Evolutionary conservation across 2,329 filamentous ascomycete species (phyloP), one percentile per base, ranked within the genome.

Genomic region (Epichloe hybrida): DNA sequence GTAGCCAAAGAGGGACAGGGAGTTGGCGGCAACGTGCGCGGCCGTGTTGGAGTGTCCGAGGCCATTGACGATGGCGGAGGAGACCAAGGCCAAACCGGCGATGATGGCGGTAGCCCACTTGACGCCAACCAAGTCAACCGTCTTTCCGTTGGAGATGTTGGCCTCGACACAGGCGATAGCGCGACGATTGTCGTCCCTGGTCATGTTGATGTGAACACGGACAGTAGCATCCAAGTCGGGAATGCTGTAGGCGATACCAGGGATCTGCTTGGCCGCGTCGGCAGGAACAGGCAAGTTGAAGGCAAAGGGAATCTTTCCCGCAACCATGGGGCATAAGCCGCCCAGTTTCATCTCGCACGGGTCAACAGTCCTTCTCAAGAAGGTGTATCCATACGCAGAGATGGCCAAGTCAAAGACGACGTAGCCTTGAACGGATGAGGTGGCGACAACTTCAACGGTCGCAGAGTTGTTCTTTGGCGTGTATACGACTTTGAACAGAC

Each of bases 21-120:
- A 88, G 63, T 95, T 95, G 50, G 90, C 86, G 50, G 91, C 91
- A 56, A 97, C 87, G 68, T 97, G 91, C 48, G 91, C 89, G 45
- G 91, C 90, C 5, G 91, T 91, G 66, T 96, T 96, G 47, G 88
- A 88, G 67, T 96, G 89, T 12, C 91, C 91, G 4, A 96, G 73
- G 35, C 89, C 89, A 31, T 89, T 95, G 34, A 91, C 86, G 56
- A 96, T 78, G 54, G 88, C 91, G 42, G 91, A 95, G 8, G 88
- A 84, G 46, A 88, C 74, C 45, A 96, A 75, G 58, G 86, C 88
- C 44, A 95, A 71, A 54, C 88, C 88, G 56, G 88, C 88, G 60
- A 96, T 89, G 58, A 94, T 75, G 52, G 91, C 91, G 27, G 90
- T 89, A 38, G 81, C 77, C 90, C 90, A 96, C 60, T 89, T 88